A percentile compares a stretch with the other conserved stretches of the same genome.
These are phyloP conservation scores for Basipetospora chlamydospora DNA, from an alignment of 2,329 filamentous ascomycete species.

Conservation along the genomic window DNA sequence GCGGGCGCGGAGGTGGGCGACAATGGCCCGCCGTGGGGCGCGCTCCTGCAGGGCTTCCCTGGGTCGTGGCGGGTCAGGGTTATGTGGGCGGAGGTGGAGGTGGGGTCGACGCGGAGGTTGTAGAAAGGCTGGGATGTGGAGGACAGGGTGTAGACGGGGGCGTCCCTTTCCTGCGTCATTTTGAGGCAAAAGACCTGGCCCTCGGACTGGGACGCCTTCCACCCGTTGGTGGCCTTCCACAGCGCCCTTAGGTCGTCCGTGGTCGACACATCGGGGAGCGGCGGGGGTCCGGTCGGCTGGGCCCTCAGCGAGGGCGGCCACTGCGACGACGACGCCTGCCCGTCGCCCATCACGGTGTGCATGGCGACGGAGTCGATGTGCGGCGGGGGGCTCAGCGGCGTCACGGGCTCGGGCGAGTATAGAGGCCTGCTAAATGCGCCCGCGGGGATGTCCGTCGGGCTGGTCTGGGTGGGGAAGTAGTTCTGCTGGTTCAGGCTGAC, in stretches of 20 bases:
- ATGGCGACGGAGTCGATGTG: conserved; percentile 2
- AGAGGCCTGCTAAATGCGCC: conserved; percentile 51
- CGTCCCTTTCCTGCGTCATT: conserved; percentile 39
- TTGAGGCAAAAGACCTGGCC: conserved; percentile 45
- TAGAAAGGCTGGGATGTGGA: conserved; percentile 51
- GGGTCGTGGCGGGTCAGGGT: conserved; percentile 47
- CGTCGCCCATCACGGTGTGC: too few relatives aligned
- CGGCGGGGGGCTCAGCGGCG: conserved; percentile 11
- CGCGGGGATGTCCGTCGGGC: conserved; percentile 47
- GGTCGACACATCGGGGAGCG: conserved; percentile 34
- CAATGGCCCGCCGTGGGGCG: conserved; percentile 14
- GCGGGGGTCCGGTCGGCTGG: conserved; percentile 21
- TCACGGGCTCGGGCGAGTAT: conserved; percentile 30
- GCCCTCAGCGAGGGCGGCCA: conserved; percentile 8
- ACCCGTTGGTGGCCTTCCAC: conserved; percentile 58
- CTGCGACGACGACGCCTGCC: not conserved
- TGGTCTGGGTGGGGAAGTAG: conserved; percentile 54
- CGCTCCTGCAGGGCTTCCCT: conserved; percentile 37
- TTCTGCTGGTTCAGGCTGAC: conserved; percentile 51
- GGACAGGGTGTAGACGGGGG: conserved; percentile 52
- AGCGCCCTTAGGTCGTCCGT: conserved; percentile 48
- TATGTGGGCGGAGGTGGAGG: conserved; percentile 47
- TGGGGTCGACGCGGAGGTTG: conserved; percentile 48
- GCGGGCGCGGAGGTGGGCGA: conserved; percentile 9
- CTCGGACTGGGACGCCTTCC: conserved; percentile 45